These are phyloP conservation scores for Neostapfia colusana DNA, from an alignment of 176 grass and related monocot species.

Conservation along the genomic window DNA sequence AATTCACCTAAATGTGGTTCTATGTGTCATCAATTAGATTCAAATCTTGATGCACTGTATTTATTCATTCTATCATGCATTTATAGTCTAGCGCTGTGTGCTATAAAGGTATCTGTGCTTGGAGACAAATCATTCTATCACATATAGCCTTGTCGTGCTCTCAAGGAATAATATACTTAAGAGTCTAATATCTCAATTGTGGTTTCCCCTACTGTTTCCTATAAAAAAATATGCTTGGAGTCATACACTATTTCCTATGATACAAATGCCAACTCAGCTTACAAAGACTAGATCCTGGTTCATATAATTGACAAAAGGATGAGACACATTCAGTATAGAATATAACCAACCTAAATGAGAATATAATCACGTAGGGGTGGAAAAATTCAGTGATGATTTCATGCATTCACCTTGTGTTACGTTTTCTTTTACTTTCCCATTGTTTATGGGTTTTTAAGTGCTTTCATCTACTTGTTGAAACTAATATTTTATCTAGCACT, in stretches of 20 bases:
- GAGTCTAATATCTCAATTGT: too few species aligned
- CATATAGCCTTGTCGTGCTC: too few species aligned
- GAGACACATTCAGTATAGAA: neutral
- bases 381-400: neutral
- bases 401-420: neutral
- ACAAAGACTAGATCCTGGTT: constrained; percentile 3
- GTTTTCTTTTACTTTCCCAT: too few species aligned
- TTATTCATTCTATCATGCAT: neutral
- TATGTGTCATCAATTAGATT: neutral
- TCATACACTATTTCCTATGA: neutral
- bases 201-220: too few species aligned
- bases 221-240: too few species aligned
- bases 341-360: neutral
- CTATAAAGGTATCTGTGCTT: neutral
- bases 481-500: neutral
- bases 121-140: neutral
- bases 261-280: neutral
- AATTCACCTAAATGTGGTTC: neutral
- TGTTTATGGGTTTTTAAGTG: neutral
- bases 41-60: neutral
- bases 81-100: neutral
- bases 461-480: neutral
- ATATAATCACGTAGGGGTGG: neutral
- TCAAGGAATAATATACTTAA: too few species aligned
- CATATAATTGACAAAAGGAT: neutral